A percentile compares a stretch with the other conserved stretches of the same genome.
These are phyloP conservation scores for Botrytis medusae DNA, from an alignment of 2,329 filamentous ascomycete species.

Conservation along the genomic window DNA sequence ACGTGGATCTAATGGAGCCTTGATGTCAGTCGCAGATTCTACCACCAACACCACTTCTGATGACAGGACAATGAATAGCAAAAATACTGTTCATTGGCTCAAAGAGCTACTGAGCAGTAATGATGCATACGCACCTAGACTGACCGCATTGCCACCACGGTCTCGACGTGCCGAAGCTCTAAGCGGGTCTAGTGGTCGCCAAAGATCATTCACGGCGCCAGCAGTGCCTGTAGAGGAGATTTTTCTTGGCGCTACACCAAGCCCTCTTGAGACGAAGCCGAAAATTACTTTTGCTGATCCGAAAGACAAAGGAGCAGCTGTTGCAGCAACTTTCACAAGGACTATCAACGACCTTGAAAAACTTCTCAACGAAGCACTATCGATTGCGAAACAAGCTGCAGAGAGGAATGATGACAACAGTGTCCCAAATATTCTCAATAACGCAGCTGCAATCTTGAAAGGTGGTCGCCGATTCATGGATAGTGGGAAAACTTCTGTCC, in stretches of 20 bases:
- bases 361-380: conserved; percentile 42
- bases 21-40: conserved; percentile 8
- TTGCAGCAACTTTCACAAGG: conserved; percentile 38
- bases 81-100: conserved; percentile 36
- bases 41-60: conserved; percentile 20
- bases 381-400: conserved; percentile 41
- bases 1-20: conserved; percentile 10
- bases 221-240: conserved; percentile 24
- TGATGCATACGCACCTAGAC: conserved; percentile 33
- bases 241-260: conserved; percentile 25
- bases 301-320: conserved; percentile 24
- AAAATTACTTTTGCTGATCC: conserved; percentile 8
- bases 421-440: conserved; percentile 29
- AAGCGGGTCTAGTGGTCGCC: conserved; percentile 14
- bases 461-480: conserved; percentile 25
- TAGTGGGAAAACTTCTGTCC: background rate
- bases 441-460: conserved; percentile 33
- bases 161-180: conserved; percentile 24
- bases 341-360: conserved; percentile 42
- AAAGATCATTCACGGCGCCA: conserved; percentile 26
- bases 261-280: conserved; percentile 17
- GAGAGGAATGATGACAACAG: conserved; percentile 32
- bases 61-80: conserved; percentile 24
- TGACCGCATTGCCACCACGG: conserved; percentile 36
- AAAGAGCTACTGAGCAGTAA: conserved; percentile 34